Conservation (phyloP, 2,329 filamentous ascomycete genomes). For the Ramularia collo-cygni region DNA sequence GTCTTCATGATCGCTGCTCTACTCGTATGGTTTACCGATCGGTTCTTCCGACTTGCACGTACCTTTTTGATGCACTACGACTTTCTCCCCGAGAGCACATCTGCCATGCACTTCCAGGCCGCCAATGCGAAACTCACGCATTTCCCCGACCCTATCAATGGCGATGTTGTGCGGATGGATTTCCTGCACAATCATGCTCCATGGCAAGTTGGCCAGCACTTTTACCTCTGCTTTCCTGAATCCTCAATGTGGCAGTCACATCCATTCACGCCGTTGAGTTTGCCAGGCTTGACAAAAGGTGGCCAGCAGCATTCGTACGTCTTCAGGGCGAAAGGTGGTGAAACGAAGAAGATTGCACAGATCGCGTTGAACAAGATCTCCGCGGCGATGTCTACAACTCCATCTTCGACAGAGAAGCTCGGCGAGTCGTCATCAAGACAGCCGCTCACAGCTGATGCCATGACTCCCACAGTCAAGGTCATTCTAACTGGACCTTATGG, state of each 20-base stretch:
- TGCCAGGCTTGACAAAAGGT: conserved; percentile 30
- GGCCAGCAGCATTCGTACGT: conserved; percentile 29
- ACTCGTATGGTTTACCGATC: conserved; percentile 47
- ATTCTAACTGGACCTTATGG: conserved; percentile 4
- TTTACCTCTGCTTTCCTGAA: conserved; percentile 62
- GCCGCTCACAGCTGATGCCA: not conserved
- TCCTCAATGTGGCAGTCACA: conserved; percentile 63
- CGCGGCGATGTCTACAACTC: conserved; percentile 46
- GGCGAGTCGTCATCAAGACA: not conserved
- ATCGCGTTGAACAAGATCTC: conserved; percentile 41
- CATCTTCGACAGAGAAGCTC: not conserved
- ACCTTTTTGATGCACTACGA: conserved; percentile 13
- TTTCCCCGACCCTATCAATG: conserved; percentile 32
- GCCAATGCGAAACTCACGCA: conserved; percentile 45
- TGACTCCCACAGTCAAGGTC: conserved; percentile 3
- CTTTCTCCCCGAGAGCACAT: conserved; percentile 3
- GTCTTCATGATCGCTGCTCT: conserved; percentile 56
- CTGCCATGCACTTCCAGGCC: conserved; percentile 40
- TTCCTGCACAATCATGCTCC: conserved; percentile 52
- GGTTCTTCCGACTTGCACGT: conserved; percentile 16
- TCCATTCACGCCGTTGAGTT: conserved; percentile 58
- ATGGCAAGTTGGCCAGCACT: conserved; percentile 63
- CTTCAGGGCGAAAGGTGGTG: conserved; percentile 38
- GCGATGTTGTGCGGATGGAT: conserved; percentile 54
- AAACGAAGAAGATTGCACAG: conserved; percentile 50